Evolutionary conservation across 2,329 filamentous ascomycete genomes (phyloP).

Genomic region (Shiraia bambusicola): DNA sequence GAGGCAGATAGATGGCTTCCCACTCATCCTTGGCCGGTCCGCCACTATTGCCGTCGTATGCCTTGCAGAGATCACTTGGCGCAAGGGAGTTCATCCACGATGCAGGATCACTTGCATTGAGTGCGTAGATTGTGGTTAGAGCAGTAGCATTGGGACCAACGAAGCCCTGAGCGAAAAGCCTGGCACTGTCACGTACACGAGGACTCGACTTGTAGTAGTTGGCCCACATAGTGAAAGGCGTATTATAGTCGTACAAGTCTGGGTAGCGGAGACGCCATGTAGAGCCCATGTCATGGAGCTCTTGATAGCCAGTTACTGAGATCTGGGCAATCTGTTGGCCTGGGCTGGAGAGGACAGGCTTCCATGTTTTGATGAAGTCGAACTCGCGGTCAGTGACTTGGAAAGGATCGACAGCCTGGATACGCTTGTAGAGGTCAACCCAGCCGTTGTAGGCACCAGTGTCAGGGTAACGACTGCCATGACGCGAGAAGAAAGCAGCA

Average conservation of each 20-base stretch:
- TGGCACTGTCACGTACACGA: conserved; percentile 62
- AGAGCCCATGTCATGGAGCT: conserved; percentile 59
- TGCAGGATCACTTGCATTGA: conserved; percentile 57
- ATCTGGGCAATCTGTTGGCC: conserved; percentile 59
- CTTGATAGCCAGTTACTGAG: conserved; percentile 64
- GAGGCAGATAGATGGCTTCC: conserved; percentile 56
- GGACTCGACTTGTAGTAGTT: conserved; percentile 60
- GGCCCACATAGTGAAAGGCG: conserved; percentile 61
- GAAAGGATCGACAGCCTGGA: conserved; percentile 55
- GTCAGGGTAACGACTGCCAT: conserved; percentile 66
- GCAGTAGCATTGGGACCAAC: conserved; percentile 58
- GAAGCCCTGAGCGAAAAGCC: conserved; percentile 63
- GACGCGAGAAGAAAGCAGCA: conserved; percentile 60
- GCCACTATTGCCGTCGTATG: conserved; percentile 58
- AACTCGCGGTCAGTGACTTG: conserved; percentile 54
- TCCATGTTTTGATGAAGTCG: conserved; percentile 61
- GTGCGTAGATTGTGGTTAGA: conserved; percentile 58
- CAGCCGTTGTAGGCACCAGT: conserved; percentile 61
- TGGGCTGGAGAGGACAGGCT: conserved; percentile 58
- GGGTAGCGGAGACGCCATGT: conserved; percentile 49
- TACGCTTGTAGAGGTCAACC: conserved; percentile 48
- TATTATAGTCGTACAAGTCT: conserved; percentile 52
- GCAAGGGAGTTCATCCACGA: conserved; percentile 64
- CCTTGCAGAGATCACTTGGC: conserved; percentile 64
- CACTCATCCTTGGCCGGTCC: conserved; percentile 51